Conservation (phyloP, 2,329 filamentous ascomycete species). For the Fusarium setosum region DNA sequence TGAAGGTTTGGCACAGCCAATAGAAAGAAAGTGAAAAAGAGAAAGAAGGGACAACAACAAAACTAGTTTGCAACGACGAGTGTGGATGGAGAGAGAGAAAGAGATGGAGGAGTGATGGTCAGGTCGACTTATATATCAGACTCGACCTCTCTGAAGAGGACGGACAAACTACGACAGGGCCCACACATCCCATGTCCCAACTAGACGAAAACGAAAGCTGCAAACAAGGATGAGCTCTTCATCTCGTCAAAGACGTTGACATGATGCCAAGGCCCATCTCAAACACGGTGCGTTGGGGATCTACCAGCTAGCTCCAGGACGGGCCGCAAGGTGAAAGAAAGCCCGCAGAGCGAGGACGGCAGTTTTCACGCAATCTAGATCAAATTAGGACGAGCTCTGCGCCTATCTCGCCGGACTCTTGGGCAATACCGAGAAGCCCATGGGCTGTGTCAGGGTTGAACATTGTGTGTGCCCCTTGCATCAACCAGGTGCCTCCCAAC, state of each 20-base stretch:
- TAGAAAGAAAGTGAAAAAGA: conserved; percentile 42
- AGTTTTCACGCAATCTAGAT: conserved; percentile 30
- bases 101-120: neutral
- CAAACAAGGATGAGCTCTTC: conserved; percentile 13
- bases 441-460: neutral
- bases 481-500: too few species aligned
- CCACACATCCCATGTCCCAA: conserved; percentile 11
- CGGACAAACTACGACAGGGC: conserved; percentile 9
- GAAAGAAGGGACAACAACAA: conserved; percentile 32
- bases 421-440: neutral
- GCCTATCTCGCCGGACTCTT: conserved; percentile 2
- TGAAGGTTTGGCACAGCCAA: conserved; percentile 45
- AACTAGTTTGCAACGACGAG: conserved; percentile 40
- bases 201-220: conserved; percentile 9
- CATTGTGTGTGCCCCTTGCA: conserved; percentile 7
- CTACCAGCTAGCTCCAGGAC: neutral
- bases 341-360: neutral
- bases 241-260: conserved; percentile 14
- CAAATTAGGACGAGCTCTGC: conserved; percentile 9
- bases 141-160: neutral
- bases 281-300: conserved; percentile 27
- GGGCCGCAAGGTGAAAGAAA: conserved; percentile 1
- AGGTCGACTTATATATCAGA: conserved; percentile 38
- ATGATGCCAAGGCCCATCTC: conserved; percentile 25
- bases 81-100: conserved; percentile 23